Evolutionary conservation across 345 rosid genomes (phyloP).

Genomic region (Stellera chamaejasme): DNA sequence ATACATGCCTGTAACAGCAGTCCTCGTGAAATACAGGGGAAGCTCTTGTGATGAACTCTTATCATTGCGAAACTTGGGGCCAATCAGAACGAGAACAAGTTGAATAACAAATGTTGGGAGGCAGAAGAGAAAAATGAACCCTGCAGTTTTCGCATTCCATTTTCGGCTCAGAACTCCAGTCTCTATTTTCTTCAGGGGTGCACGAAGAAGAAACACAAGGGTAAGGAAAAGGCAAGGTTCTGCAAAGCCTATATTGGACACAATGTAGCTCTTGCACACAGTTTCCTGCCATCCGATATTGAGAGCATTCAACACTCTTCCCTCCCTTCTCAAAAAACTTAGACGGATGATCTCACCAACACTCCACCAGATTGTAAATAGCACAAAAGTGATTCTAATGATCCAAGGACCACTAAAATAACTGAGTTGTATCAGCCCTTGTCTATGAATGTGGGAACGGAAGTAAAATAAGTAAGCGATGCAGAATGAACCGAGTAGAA

Average conservation of each 20-base stretch:
- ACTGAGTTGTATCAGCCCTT: slow-evolving; percentile 44
- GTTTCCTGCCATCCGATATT: slow-evolving; percentile 70
- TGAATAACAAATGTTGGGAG: slow-evolving; percentile 83
- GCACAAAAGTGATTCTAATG: slow-evolving; percentile 50
- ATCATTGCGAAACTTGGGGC: slow-evolving; percentile 47
- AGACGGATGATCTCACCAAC: slow-evolving; percentile 68
- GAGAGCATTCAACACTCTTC: slow-evolving; percentile 41
- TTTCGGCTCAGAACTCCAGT: slow-evolving; percentile 52
- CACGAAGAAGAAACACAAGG: slow-evolving; percentile 71
- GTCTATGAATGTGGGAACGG: slow-evolving; percentile 55
- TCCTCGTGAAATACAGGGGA: slow-evolving; percentile 61
- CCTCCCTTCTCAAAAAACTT: slow-evolving; percentile 53
- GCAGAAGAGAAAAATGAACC: slow-evolving; percentile 57
- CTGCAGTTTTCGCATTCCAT: slow-evolving; percentile 72
- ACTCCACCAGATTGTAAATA: slow-evolving; percentile 75
- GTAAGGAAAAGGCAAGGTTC: slow-evolving; percentile 90
- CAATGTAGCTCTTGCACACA: slow-evolving; percentile 75
- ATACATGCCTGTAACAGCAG: slow-evolving; percentile 19
- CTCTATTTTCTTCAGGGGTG: slow-evolving; percentile 64
- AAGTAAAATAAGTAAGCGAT: slow-evolving; percentile 69
- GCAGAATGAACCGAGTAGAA: slow-evolving; percentile 66
- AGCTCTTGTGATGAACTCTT: slow-evolving; percentile 32
- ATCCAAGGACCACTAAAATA: slow-evolving; percentile 88
- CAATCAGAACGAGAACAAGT: slow-evolving; percentile 55
- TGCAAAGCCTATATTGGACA: slow-evolving; percentile 83